Conservation (phyloP, 208 protist genomes). For the Vickermania ingenoplastis region DNA sequence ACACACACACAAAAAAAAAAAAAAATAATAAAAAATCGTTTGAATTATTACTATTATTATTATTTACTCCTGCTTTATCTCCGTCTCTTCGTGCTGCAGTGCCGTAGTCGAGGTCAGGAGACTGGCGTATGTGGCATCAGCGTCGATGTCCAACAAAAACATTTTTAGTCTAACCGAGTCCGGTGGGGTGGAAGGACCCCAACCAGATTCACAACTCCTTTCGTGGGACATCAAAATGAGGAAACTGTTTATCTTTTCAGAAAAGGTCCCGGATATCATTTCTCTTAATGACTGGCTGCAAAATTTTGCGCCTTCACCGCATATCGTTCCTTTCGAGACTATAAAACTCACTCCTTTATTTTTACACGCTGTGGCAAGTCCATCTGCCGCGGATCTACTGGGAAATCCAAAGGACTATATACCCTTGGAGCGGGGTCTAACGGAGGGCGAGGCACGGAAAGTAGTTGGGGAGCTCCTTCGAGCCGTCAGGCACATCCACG, state of each 20-base stretch:
- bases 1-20: no score
- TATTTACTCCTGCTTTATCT: no score
- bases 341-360: conserved; percentile 2
- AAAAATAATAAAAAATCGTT: no score
- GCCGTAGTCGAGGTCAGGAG: no score
- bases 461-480: conserved; percentile 18
- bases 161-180: no score
- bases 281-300: not conserved
- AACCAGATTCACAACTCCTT: no score
- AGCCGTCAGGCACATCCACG: conserved; percentile 35
- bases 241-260: conserved; percentile 16
- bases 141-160: no score
- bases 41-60: no score
- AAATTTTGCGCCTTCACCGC: not conserved
- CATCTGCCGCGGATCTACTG: not conserved
- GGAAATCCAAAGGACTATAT: not conserved
- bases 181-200: no score
- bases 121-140: no score
- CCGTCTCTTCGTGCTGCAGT: no score
- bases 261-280: conserved; percentile 12
- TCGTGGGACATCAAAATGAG: conserved; percentile 15
- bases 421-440: conserved; percentile 3
- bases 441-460: conserved; percentile 26
- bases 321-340: not conserved
- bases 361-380: not conserved